Evolutionary conservation across 1,284 basidiomycete species (phyloP).

Genomic region (Neonothopanus nambi): DNA sequence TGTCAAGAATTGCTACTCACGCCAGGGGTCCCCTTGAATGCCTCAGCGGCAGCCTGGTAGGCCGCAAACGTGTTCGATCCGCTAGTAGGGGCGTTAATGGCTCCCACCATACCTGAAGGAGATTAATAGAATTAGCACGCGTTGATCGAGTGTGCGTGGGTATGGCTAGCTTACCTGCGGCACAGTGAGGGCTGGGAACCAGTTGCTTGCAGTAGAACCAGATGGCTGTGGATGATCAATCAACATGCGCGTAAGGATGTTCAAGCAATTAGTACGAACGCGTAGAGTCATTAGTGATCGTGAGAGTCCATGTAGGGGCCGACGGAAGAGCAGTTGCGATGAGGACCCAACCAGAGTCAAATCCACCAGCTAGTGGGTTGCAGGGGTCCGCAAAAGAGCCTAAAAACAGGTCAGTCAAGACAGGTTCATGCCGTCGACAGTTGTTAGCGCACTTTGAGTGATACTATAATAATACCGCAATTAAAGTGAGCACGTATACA

Average conservation of each 20-base stretch:
- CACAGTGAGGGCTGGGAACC: constrained; percentile 13
- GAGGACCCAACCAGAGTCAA: constrained; percentile 19
- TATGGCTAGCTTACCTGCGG: constrained; percentile 8
- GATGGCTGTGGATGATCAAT: constrained; percentile 4
- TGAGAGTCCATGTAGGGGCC: constrained; percentile 15
- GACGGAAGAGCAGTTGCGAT: constrained; percentile 1
- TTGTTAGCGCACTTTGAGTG: constrained; percentile 12
- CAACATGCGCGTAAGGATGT: not conserved
- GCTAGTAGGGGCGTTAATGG: constrained; percentile 36
- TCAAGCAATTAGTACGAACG: not conserved
- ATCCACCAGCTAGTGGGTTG: constrained; percentile 9
- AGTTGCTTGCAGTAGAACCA: constrained; percentile 20
- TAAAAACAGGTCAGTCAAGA: not conserved
- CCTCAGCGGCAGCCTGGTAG: constrained; percentile 39
- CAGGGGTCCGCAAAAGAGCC: constrained; percentile 14
- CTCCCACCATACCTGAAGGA: constrained; percentile 18
- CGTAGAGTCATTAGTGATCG: constrained; percentile 11
- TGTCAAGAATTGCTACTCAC: no score
- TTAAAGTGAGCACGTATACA: not conserved
- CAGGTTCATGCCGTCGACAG: not conserved
- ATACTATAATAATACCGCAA: constrained; percentile 1
- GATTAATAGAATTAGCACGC: not conserved
- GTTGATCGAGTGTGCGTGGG: not conserved
- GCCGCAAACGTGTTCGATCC: constrained; percentile 47
- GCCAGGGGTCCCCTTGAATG: constrained; percentile 29